phyloP scores from a whole-genome alignment of 1,139 yeast species.

The Debaryomyces udenii region DNA sequence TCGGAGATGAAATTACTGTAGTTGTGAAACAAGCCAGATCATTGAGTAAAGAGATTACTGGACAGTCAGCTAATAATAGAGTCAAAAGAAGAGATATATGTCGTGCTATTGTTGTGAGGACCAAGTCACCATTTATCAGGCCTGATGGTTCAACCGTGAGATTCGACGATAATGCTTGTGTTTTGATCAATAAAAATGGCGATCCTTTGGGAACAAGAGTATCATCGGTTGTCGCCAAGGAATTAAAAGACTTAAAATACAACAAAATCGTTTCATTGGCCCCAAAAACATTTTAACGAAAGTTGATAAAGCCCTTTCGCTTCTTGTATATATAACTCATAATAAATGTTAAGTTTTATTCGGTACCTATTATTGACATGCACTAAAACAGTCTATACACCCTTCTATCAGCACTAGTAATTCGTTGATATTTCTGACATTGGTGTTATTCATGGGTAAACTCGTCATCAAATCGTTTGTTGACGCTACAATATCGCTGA shows the following conservation, averaged over 20 bases:
- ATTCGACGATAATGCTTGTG: slow-evolving; percentile 98
- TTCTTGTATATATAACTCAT: slow-evolving; percentile 11
- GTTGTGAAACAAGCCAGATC: slow-evolving; percentile 94
- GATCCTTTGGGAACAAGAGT: slow-evolving; percentile 97
- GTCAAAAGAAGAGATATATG: slow-evolving; percentile 95
- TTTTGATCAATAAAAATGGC: slow-evolving; percentile 83
- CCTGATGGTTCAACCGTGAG: slow-evolving; percentile 85
- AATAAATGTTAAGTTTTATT: background rate
- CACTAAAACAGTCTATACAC: slow-evolving; percentile 27
- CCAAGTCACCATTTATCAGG: slow-evolving; percentile 83
- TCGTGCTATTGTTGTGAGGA: slow-evolving; percentile 93
- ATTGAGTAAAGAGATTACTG: slow-evolving; percentile 59
- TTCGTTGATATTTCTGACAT: slow-evolving; percentile 22
- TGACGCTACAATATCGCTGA: slow-evolving; percentile 20
- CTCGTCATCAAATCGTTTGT: slow-evolving; percentile 20
- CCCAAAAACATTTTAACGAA: slow-evolving; percentile 69
- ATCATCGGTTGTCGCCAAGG: slow-evolving; percentile 89
- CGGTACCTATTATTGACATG: slow-evolving; percentile 3
- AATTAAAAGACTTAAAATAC: slow-evolving; percentile 79
- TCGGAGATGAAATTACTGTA: slow-evolving; percentile 92
- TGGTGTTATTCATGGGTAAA: slow-evolving; percentile 21
- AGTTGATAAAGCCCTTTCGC: background rate
- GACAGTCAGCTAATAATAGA: slow-evolving; percentile 72
- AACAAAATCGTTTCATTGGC: slow-evolving; percentile 91
- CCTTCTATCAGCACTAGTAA: slow-evolving; percentile 27